These are phyloP conservation scores for Pecoramyces ruminantium DNA, from an alignment of 192 early-diverging fungal genomes.

Conservation along the genomic window DNA sequence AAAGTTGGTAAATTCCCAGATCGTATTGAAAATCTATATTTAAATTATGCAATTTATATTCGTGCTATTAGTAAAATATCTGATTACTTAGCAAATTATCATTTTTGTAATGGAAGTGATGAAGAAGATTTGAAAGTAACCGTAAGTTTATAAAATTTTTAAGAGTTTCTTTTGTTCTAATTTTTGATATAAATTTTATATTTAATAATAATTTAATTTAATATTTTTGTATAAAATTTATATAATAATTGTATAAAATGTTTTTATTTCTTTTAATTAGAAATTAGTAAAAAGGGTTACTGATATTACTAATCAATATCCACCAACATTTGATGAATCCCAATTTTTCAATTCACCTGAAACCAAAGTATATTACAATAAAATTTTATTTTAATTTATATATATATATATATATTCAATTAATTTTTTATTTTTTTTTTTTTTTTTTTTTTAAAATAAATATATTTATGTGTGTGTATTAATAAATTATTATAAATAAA, in stretches of 20 bases:
- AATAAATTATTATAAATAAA: too few species aligned
- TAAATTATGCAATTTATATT: conserved; percentile 72
- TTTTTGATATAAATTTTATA: too few species aligned
- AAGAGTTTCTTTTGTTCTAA: too few species aligned
- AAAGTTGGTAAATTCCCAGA: conserved; percentile 81
- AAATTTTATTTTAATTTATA: too few species aligned
- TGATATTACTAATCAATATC: conserved; percentile 27
- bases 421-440: too few species aligned
- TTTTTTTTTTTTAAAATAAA: too few species aligned
- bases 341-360: conserved; percentile 2
- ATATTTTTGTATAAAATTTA: too few species aligned
- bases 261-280: conserved; percentile 6
- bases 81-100: conserved; percentile 53
- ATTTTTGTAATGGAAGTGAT: conserved; percentile 53
- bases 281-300: conserved; percentile 38
- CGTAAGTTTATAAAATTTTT: too few species aligned
- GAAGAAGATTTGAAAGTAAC: conserved; percentile 31
- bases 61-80: conserved; percentile 73
- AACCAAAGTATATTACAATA: not conserved
- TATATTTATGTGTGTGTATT: too few species aligned
- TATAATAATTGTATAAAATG: too few species aligned
- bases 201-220: too few species aligned
- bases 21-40: conserved; percentile 88
- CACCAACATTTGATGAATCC: conserved; percentile 77
- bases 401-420: too few species aligned